Evolutionary conservation across 2,329 filamentous ascomycete genomes (phyloP), one percentile per base, ranked within the genome.

Genomic region (Gremmenia infestans): DNA sequence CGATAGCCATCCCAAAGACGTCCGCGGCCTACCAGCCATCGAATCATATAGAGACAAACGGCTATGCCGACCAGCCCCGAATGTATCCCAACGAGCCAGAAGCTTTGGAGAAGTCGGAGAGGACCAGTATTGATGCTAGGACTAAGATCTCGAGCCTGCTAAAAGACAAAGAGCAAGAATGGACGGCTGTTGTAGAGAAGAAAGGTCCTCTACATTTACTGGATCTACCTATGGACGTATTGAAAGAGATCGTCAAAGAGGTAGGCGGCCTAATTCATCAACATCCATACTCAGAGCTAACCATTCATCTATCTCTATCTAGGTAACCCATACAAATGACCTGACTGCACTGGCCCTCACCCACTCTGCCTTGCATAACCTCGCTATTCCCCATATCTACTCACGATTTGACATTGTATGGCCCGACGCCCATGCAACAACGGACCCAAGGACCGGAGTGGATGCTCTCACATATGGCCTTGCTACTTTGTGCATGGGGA

Each of bases 351-450:
- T 94, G 42, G 88, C 89, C 14, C 77, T 91, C 57, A 88, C 88
- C 45, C 89, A 91, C 72, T 91, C 89, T 14, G 85, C 86, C 28
- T 80, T 95, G 12, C 88, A 94, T 72, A 78, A 79, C 45, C 79
- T 94, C 53, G 83, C 88, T 0, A 85, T 90, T 23, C 89, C 89
- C 17, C 83, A 86, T 65, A 91, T 94, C 62, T 94, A 94, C 73
- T 88, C 87, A 17, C 83, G 88, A 58, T 94, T 94, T 72, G 89
- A 94, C 68, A 94, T 94, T 61, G 87, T 93, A 43, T 94, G 90
- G 90, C 89, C 89, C 0, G 89, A 93, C 66, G 82, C 82, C 35
- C 80, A 81, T 60, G 76, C 81, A 7, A 78, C 83, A 8, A 76
- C 81, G 2, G 83, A 88, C 63, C 84, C 86, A 53, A 79, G 85